Evolutionary conservation across 179 eudicot genomes (phyloP), one percentile per base, ranked within the genome.

Genomic region (Vitellaria paradoxa): DNA sequence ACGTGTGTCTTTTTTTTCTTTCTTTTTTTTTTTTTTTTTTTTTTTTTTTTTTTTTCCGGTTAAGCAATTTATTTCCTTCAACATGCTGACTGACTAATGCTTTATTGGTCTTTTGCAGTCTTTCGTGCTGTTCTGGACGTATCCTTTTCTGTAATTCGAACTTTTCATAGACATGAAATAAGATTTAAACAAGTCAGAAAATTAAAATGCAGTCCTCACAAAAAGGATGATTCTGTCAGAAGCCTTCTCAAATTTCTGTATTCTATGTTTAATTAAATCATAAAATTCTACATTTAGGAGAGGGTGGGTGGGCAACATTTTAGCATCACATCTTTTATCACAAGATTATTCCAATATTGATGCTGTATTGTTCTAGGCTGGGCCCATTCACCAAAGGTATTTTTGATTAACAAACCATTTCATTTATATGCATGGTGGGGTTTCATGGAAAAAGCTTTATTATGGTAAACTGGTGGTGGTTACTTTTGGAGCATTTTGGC

Each of bases 111-210:
- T 84, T 85, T 74, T 91, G 97, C 94, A 92, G 97, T 92, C 97
- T 23, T 92, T 92, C 74, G 97, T 92, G 95, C 91, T 92, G 76
- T 91, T 92, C 85, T 91, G 97, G 97, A 92, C 95, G 97, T 92
- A 94, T 92, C 97, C 97, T 94, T 89, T 78, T 63, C 21, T 63
- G 26, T 63, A 23, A 23, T 63, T 63, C 40, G 12, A 6, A 63
- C 15, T 23, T 23, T 24, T 23, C 1, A 12, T 63, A 26, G 40
- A 23, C 15, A 23, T 24, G 3, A 8, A 26, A 3, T 24, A 18
- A 3, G 24, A 15, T 59, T 1, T 7, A 10, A 9, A 10, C 56
- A n/a, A 20, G 2, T 60, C 17, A 18, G 24, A 60, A 60, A 60
- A 60, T 52, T 52, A 5, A 60, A n/a, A 6, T n/a, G 24, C 9